phyloP scores from a whole-genome alignment of 2,329 filamentous ascomycete genomes.

The Aspergillus felis region DNA sequence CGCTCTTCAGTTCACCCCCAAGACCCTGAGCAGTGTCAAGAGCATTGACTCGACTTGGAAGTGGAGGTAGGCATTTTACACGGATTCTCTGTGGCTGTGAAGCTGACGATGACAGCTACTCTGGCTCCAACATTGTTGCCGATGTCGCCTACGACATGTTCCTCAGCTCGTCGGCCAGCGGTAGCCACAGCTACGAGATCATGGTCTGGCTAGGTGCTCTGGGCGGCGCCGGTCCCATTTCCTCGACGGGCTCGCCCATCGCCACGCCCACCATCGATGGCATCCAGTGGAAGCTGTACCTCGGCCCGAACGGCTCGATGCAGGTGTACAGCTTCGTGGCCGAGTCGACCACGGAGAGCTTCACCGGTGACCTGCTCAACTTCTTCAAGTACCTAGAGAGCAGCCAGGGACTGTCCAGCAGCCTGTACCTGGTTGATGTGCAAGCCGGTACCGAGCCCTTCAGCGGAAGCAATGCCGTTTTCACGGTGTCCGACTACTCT shows the following conservation, averaged over 20 bases:
- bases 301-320: slow-evolving; percentile 56
- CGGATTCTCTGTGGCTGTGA: background rate
- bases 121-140: slow-evolving; percentile 48
- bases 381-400: slow-evolving; percentile 57
- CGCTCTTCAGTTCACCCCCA: slow-evolving; percentile 35
- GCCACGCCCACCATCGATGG: slow-evolving; percentile 54
- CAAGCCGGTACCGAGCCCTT: slow-evolving; percentile 38
- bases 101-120: slow-evolving; percentile 37
- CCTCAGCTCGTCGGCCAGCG: slow-evolving; percentile 46
- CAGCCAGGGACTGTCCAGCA: slow-evolving; percentile 29
- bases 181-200: slow-evolving; percentile 55
- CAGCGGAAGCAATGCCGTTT: slow-evolving; percentile 24
- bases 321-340: slow-evolving; percentile 60
- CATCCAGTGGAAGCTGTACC: slow-evolving; percentile 55
- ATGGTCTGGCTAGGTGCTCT: slow-evolving; percentile 64
- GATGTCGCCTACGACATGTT: slow-evolving; percentile 63
- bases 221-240: slow-evolving; percentile 56
- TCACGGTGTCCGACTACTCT: slow-evolving; percentile 29
- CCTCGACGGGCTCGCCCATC: slow-evolving; percentile 46
- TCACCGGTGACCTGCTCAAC: slow-evolving; percentile 53
- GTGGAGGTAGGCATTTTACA: slow-evolving; percentile 34
- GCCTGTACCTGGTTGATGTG: slow-evolving; percentile 52
- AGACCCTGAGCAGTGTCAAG: slow-evolving; percentile 31
- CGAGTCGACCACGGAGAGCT: slow-evolving; percentile 45
- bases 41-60: slow-evolving; percentile 45